Evolutionary conservation across 1,284 basidiomycete genomes (phyloP).

Genomic region (Puccinia polysora): DNA sequence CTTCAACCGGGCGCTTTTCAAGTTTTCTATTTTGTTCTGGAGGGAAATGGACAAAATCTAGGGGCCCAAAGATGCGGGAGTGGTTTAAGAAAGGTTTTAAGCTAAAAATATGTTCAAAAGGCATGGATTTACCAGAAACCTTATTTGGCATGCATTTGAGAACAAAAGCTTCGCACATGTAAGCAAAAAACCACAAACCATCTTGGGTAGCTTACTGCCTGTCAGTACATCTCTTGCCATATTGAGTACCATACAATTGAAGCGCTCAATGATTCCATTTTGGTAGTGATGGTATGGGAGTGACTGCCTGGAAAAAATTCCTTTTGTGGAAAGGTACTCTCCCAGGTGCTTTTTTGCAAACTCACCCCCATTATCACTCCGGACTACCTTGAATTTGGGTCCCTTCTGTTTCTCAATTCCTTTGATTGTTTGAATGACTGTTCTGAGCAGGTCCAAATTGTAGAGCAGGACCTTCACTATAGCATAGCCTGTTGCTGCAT

Average conservation of each 20-base stretch:
- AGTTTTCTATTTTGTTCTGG: not conserved
- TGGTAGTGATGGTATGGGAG: too few species aligned
- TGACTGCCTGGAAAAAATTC: too few species aligned
- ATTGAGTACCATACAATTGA: not conserved
- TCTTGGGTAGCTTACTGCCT: not conserved
- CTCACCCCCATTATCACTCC: too few species aligned
- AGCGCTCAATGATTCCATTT: too few species aligned
- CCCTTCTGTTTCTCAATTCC: too few species aligned
- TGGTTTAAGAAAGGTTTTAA: not conserved
- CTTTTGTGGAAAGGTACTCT: too few species aligned
- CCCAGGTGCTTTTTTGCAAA: too few species aligned
- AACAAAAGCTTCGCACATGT: not conserved
- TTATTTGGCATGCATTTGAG: not conserved
- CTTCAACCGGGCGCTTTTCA: not conserved
- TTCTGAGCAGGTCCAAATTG: too few species aligned
- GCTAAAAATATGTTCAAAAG: constrained; percentile 1
- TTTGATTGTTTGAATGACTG: too few species aligned
- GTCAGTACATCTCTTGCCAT: not conserved
- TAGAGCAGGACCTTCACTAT: too few species aligned
- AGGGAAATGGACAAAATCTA: constrained; percentile 4
- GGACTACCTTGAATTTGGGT: too few species aligned
- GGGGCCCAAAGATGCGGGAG: not conserved
- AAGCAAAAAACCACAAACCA: not conserved
- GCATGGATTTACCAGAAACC: not conserved
- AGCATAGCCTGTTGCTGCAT: too few species aligned